These are phyloP conservation scores for Lenwebbia sp. DNA, from an alignment of 345 rosid species.

Conservation along the genomic window DNA sequence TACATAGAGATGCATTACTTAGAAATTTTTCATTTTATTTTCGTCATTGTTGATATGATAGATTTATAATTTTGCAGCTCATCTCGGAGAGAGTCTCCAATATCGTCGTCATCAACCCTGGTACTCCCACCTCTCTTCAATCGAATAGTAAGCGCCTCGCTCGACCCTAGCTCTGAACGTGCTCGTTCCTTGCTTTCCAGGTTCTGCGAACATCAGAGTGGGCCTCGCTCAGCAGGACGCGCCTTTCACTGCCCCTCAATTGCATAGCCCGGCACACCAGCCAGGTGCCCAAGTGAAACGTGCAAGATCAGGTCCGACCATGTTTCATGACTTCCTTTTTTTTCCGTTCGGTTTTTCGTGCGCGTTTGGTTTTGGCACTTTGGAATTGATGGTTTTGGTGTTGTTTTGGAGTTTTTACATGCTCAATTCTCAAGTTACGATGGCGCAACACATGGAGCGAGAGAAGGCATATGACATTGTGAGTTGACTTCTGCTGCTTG, in stretches of 20 bases:
- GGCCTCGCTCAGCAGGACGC: slow-evolving; percentile 72
- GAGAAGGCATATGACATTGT: slow-evolving; percentile 71
- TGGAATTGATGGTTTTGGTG: neutral
- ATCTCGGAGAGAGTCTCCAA: slow-evolving; percentile 73
- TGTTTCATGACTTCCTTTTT: neutral
- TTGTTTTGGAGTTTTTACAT: slow-evolving; percentile 16
- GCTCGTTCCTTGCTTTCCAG: slow-evolving; percentile 7
- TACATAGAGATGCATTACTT: no score
- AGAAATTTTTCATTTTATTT: no score
- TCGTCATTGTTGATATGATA: no score
- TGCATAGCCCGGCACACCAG: slow-evolving; percentile 62
- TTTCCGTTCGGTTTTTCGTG: neutral
- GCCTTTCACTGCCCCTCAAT: slow-evolving; percentile 64
- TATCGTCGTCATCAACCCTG: slow-evolving; percentile 76
- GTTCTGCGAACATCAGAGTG: slow-evolving; percentile 66
- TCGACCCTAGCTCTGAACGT: neutral
- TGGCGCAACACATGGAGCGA: slow-evolving; percentile 56
- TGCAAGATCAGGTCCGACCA: slow-evolving; percentile 60
- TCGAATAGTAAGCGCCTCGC: neutral
- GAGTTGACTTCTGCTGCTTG: slow-evolving; percentile 10
- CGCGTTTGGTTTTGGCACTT: neutral
- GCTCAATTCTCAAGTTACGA: slow-evolving; percentile 71
- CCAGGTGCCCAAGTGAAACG: slow-evolving; percentile 33
- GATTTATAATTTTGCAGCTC: slow-evolving; percentile 33
- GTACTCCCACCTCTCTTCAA: slow-evolving; percentile 8